These are phyloP conservation scores for Kockiozyma suomiensis DNA, from an alignment of 805 yeast species.

Conservation along the genomic window DNA sequence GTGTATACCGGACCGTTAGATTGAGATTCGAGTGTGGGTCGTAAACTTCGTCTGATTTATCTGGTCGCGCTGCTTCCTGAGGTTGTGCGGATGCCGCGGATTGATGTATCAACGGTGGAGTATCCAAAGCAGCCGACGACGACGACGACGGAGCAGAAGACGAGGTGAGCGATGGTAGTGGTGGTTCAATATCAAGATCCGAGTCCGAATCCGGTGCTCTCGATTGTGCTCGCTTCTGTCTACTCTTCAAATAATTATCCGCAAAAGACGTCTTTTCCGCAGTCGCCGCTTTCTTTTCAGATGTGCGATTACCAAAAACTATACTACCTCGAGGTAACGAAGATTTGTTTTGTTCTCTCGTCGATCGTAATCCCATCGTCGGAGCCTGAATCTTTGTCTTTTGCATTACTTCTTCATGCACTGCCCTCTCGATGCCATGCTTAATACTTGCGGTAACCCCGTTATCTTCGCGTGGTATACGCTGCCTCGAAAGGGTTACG, in stretches of 20 bases:
- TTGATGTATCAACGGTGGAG: background rate
- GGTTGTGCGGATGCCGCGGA: slow-evolving; percentile 1
- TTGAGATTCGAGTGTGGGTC: slow-evolving; percentile 12
- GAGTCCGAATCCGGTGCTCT: slow-evolving; percentile 7
- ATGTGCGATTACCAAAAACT: background rate
- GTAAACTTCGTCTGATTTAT: background rate
- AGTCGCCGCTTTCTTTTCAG: background rate
- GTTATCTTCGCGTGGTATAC: background rate
- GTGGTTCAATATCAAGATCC: slow-evolving; percentile 17
- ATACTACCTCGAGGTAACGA: background rate
- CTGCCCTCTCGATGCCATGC: slow-evolving; percentile 4
- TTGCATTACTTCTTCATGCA: background rate
- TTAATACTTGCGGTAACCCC: background rate
- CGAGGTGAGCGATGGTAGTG: background rate
- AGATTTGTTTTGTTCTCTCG: background rate
- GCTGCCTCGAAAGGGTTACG: slow-evolving; percentile 24
- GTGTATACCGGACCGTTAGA: slow-evolving; percentile 48
- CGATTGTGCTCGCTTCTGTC: background rate
- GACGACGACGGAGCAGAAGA: background rate
- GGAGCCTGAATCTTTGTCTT: slow-evolving; percentile 2
- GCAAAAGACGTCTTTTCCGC: slow-evolving; percentile 12
- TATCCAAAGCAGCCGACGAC: background rate
- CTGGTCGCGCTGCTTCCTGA: background rate
- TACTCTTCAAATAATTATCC: background rate
- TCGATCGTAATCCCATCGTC: background rate